These are phyloP conservation scores for Ceratocystis albifundus DNA, from an alignment of 2,329 filamentous ascomycete genomes.

Conservation along the genomic window DNA sequence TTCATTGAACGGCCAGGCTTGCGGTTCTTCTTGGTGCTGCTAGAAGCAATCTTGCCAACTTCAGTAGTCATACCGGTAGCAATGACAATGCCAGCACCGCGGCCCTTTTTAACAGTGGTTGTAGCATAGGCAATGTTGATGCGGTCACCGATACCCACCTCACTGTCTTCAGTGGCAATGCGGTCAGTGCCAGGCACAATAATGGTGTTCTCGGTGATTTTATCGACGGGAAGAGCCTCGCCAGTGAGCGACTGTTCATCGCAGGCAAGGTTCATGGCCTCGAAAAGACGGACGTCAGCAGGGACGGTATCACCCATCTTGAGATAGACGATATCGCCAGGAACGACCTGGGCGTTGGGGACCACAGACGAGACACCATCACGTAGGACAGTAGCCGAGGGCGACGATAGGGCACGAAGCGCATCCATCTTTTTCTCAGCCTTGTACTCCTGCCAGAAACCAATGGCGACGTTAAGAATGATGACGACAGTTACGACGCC, in stretches of 20 bases:
- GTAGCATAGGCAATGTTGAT: slow-evolving; percentile 66
- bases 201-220: slow-evolving; percentile 45
- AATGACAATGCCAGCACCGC: slow-evolving; percentile 60
- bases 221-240: slow-evolving; percentile 61
- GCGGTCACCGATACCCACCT: slow-evolving; percentile 57
- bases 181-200: slow-evolving; percentile 37
- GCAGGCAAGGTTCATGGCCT: slow-evolving; percentile 66
- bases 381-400: slow-evolving; percentile 50
- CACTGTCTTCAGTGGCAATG: slow-evolving; percentile 34
- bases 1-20: slow-evolving; percentile 46
- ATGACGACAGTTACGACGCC: slow-evolving; percentile 57
- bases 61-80: slow-evolving; percentile 61
- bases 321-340: slow-evolving; percentile 57
- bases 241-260: slow-evolving; percentile 70
- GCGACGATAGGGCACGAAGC: slow-evolving; percentile 48
- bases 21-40: slow-evolving; percentile 42
- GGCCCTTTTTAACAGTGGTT: slow-evolving; percentile 60
- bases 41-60: slow-evolving; percentile 55
- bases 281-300: slow-evolving; percentile 57
- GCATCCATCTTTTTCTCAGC: slow-evolving; percentile 58
- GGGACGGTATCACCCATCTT: slow-evolving; percentile 65
- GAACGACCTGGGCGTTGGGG: slow-evolving; percentile 51
- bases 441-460: slow-evolving; percentile 53
- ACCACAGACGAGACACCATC: slow-evolving; percentile 48
- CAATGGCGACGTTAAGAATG: slow-evolving; percentile 56